These are phyloP conservation scores for Pichia sp. DNA, from an alignment of 1,139 yeast species.

Conservation along the genomic window DNA sequence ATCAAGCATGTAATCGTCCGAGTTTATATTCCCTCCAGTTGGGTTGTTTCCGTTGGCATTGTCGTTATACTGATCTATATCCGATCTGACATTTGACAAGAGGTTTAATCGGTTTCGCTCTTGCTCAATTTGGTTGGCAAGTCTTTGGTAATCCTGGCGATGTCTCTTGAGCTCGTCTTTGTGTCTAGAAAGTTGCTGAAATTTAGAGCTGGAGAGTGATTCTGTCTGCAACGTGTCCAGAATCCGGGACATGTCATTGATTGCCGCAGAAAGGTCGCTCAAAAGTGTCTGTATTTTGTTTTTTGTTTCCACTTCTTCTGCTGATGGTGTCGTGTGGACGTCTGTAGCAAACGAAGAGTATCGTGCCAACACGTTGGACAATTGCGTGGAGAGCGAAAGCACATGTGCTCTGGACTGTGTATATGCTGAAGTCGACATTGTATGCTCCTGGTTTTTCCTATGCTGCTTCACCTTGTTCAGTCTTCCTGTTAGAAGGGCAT, in stretches of 20 bases:
- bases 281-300: slow-evolving; percentile 41
- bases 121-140: slow-evolving; percentile 42
- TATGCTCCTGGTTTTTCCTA: too few species aligned
- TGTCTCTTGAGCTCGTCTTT: slow-evolving; percentile 73
- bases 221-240: slow-evolving; percentile 25
- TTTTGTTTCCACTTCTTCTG: slow-evolving; percentile 44
- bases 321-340: slow-evolving; percentile 37
- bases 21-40: slow-evolving; percentile 22
- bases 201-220: slow-evolving; percentile 57
- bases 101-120: slow-evolving; percentile 65
- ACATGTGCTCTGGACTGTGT: slow-evolving; percentile 52
- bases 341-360: slow-evolving; percentile 53
- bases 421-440: slow-evolving; percentile 28
- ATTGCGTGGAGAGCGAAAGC: slow-evolving; percentile 52
- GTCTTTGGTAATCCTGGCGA: slow-evolving; percentile 54
- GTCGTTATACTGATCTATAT: slow-evolving; percentile 55
- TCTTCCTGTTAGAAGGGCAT: too few species aligned
- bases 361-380: slow-evolving; percentile 46
- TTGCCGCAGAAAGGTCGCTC: slow-evolving; percentile 39
- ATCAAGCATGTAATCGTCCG: slow-evolving; percentile 56
- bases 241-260: slow-evolving; percentile 38
- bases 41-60: slow-evolving; percentile 21
- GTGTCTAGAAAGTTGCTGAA: slow-evolving; percentile 81
- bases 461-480: too few species aligned
- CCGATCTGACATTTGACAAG: slow-evolving; percentile 70